Conservation (phyloP, 495 filamentous ascomycete genomes). For the Penicillium diatomitis region DNA sequence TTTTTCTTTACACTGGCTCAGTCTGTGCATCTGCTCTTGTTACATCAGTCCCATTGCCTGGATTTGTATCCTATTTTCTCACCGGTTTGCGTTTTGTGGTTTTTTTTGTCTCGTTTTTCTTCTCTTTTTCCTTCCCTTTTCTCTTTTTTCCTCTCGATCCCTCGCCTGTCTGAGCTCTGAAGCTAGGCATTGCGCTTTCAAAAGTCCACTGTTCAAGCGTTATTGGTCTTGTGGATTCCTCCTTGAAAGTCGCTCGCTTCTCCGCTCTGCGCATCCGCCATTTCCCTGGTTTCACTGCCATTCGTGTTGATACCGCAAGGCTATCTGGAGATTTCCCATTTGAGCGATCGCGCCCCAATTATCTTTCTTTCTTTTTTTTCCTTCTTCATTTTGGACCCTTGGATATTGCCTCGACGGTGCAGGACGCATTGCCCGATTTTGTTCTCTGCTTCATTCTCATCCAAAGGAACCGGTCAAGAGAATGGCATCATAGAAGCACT, state of each 20-base stretch:
- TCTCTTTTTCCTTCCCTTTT: constrained; percentile 8
- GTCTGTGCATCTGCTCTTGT: too few relatives aligned
- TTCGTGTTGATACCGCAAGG: background rate
- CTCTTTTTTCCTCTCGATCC: constrained; percentile 1
- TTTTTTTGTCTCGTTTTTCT: constrained; percentile 4
- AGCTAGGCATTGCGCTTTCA: too few relatives aligned
- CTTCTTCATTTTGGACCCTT: background rate
- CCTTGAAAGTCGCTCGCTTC: background rate
- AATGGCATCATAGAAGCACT: constrained; percentile 1
- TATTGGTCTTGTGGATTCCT: too few relatives aligned
- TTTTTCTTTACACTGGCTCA: background rate
- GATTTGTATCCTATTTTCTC: constrained; percentile 1
- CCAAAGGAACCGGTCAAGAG: background rate
- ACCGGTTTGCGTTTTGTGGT: constrained; percentile 6
- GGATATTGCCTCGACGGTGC: too few relatives aligned
- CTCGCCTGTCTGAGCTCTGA: too few relatives aligned
- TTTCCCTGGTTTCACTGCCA: background rate
- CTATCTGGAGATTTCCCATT: background rate
- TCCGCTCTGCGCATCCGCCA: constrained; percentile 6
- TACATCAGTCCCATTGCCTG: too few relatives aligned
- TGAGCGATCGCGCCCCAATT: background rate
- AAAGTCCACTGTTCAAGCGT: too few relatives aligned
- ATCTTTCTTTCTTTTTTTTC: background rate
- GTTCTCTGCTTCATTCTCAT: background rate
- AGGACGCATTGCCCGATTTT: background rate